Percentiles rank a stretch among this genome's conserved stretches.
phyloP scores from a whole-genome alignment of 805 yeast genomes.

The Kuraishia piskuri region DNA sequence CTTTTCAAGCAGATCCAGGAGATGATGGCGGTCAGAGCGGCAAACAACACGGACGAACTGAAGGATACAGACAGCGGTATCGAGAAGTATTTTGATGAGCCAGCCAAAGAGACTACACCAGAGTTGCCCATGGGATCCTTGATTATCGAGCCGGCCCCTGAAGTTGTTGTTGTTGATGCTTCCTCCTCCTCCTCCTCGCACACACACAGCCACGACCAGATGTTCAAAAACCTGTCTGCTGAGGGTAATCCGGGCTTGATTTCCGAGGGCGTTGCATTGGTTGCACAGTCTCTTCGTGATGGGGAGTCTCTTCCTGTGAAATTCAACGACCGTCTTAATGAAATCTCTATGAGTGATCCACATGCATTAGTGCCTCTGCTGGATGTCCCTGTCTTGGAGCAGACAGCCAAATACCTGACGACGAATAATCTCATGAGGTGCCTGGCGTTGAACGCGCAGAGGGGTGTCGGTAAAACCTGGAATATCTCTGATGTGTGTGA shows the following conservation, averaged over 20 bases:
- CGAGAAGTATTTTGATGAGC: too few relatives aligned
- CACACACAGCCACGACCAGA: constrained; percentile 7
- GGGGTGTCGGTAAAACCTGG: too few relatives aligned
- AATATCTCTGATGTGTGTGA: neutral
- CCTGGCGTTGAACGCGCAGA: constrained; percentile 11
- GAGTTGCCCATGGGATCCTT: neutral
- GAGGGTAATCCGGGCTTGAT: constrained; percentile 12
- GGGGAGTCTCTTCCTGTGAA: constrained; percentile 10
- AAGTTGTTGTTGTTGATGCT: neutral
- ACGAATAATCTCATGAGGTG: constrained; percentile 20
- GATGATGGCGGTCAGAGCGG: neutral
- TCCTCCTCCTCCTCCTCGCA: neutral
- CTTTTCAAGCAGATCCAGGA: neutral
- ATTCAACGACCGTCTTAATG: constrained; percentile 15
- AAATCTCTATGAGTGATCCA: constrained; percentile 15
- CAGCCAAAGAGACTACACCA: neutral
- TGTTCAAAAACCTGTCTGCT: constrained; percentile 17
- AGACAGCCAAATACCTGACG: constrained; percentile 12
- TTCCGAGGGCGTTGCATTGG: constrained; percentile 11
- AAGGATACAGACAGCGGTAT: neutral
- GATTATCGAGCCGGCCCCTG: neutral
- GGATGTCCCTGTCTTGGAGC: constrained; percentile 7
- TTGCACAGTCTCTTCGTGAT: constrained; percentile 1
- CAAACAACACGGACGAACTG: neutral
- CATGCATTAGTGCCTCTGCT: constrained; percentile 14